phyloP scores from a whole-genome alignment of 192 early-diverging fungal genomes.

The Coemansia sp. region DNA sequence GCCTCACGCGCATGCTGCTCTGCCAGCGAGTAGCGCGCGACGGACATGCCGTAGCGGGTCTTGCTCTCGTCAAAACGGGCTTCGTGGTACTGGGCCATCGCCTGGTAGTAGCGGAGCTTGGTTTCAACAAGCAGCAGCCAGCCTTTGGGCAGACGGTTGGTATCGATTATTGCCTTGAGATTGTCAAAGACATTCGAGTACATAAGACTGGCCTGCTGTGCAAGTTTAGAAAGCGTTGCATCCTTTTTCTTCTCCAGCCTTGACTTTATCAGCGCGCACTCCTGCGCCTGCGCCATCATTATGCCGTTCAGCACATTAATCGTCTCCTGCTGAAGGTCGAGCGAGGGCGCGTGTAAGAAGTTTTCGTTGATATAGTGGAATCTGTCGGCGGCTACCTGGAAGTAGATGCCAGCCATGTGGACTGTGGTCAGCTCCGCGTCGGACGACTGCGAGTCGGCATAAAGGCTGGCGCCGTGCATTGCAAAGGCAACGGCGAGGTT shows the following conservation, averaged over 20 bases:
- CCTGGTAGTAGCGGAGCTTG: conserved; percentile 85
- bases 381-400: conserved; percentile 91
- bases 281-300: conserved; percentile 95
- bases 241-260: conserved; percentile 86
- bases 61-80: conserved; percentile 74
- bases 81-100: conserved; percentile 85
- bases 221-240: conserved; percentile 85
- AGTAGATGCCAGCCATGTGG: conserved; percentile 84
- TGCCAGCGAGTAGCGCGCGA: conserved; percentile 74
- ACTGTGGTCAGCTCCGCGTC: conserved; percentile 57
- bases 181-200: conserved; percentile 78
- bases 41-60: conserved; percentile 79
- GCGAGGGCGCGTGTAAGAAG: conserved; percentile 93
- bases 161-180: conserved; percentile 62
- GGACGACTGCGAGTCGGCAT: conserved; percentile 50
- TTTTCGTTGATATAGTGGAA: conserved; percentile 97
- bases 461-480: conserved; percentile 44
- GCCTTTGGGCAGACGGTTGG: conserved; percentile 71
- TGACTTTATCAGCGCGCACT: conserved; percentile 85
- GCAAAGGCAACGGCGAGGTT: conserved; percentile 84
- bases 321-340: conserved; percentile 87
- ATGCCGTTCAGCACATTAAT: conserved; percentile 80
- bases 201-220: conserved; percentile 71
- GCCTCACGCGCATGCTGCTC: conserved; percentile 86
- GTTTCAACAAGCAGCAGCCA: conserved; percentile 86